A percentile compares a stretch with the other conserved stretches of the same genome.
Evolutionary conservation across 345 rosid species (phyloP).

Genomic region (Aethionema arabicum): DNA sequence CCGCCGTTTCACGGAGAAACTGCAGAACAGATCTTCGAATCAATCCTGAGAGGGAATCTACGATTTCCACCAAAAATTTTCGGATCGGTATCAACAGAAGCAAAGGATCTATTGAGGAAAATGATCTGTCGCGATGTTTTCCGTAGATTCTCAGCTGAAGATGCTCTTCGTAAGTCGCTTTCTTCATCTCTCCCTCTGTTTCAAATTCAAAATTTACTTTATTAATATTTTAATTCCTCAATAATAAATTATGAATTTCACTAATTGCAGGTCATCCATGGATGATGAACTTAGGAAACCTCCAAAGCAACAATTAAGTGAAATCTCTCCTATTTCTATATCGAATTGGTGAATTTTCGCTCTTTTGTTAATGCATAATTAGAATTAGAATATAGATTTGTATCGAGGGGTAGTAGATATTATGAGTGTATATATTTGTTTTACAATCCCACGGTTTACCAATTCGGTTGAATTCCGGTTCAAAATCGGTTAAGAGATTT

Average conservation of each 20-base stretch:
- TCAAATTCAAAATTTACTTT: neutral
- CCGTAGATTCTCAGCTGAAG: slow-evolving; percentile 69
- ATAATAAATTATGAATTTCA: neutral
- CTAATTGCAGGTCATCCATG: slow-evolving; percentile 33
- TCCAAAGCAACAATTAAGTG: slow-evolving; percentile 8
- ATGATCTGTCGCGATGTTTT: slow-evolving; percentile 77
- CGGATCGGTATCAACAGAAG: slow-evolving; percentile 46
- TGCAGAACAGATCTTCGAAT: slow-evolving; percentile 62
- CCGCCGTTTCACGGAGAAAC: slow-evolving; percentile 81
- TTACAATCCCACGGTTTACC: slow-evolving; percentile 12
- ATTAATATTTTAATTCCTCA: neutral
- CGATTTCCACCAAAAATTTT: slow-evolving; percentile 61
- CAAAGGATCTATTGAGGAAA: slow-evolving; percentile 71
- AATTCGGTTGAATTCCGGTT: slow-evolving; percentile 27
- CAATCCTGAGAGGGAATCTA: slow-evolving; percentile 63
- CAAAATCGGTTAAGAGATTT: neutral
- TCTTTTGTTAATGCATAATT: neutral
- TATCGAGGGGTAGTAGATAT: no score
- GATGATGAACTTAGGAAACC: slow-evolving; percentile 31
- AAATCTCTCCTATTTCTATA: slow-evolving; percentile 10
- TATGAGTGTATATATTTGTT: slow-evolving; percentile 12
- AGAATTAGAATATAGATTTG: slow-evolving; percentile 14
- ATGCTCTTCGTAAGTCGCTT: slow-evolving; percentile 61
- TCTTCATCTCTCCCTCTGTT: slow-evolving; percentile 6
- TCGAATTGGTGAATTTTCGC: slow-evolving; percentile 1